Percentiles rank a stretch among this genome's conserved stretches.
These are phyloP conservation scores for Haplosporangium sp. DNA, from an alignment of 371 early-diverging fungal species.

Conservation along the genomic window DNA sequence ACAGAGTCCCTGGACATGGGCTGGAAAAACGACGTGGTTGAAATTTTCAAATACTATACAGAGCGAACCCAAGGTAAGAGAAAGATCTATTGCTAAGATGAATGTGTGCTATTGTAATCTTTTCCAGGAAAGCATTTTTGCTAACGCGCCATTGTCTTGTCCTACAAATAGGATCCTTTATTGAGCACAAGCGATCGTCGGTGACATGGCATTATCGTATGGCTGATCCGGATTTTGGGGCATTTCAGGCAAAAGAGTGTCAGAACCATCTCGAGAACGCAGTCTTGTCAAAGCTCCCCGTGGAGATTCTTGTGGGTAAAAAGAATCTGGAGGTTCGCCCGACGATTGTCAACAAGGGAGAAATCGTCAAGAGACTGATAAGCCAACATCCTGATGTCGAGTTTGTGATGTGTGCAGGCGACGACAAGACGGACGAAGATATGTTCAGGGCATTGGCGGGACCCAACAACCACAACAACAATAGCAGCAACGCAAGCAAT, in stretches of 20 bases:
- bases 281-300: slow-evolving; percentile 88
- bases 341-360: slow-evolving; percentile 84
- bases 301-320: slow-evolving; percentile 95
- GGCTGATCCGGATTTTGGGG: slow-evolving; percentile 82
- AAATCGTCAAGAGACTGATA: slow-evolving; percentile 89
- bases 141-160: not conserved
- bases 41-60: slow-evolving; percentile 90
- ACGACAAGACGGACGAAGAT: slow-evolving; percentile 97
- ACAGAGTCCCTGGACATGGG: slow-evolving; percentile 83
- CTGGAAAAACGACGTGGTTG: slow-evolving; percentile 88
- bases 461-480: slow-evolving; percentile 17
- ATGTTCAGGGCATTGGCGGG: slow-evolving; percentile 85
- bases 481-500: not conserved
- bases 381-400: slow-evolving; percentile 71
- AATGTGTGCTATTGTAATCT: too few relatives aligned
- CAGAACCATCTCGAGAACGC: slow-evolving; percentile 91
- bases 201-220: slow-evolving; percentile 93
- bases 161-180: slow-evolving; percentile 64
- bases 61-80: slow-evolving; percentile 84
- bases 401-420: slow-evolving; percentile 95
- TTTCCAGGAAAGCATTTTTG: not conserved
- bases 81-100: not conserved
- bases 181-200: slow-evolving; percentile 86
- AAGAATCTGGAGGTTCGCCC: slow-evolving; percentile 96
- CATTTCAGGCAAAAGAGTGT: slow-evolving; percentile 91